These are phyloP conservation scores for Pseudisothecium myosuroides DNA, from an alignment of 225 moss, liverwort and hornwort genomes.

Conservation along the genomic window DNA sequence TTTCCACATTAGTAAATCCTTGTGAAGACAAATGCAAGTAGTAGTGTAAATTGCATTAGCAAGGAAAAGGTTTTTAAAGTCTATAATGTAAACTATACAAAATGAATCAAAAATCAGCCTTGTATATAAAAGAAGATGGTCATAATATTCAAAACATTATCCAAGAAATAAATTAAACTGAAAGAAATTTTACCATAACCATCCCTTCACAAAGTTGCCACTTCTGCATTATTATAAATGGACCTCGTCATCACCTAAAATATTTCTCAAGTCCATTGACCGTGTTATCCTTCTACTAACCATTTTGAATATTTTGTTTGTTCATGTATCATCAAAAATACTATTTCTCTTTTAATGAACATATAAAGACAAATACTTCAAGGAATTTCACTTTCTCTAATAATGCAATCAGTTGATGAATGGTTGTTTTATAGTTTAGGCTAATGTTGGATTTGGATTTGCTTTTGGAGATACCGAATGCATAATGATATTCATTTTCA, in stretches of 20 bases:
- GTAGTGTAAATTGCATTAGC: not conserved
- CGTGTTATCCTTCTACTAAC: not conserved
- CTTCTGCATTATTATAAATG: not conserved
- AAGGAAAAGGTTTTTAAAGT: not conserved
- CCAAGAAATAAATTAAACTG: not conserved
- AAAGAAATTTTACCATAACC: not conserved
- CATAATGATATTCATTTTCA: not conserved
- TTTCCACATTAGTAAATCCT: not conserved
- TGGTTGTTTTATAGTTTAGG: not conserved
- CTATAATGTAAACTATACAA: not conserved
- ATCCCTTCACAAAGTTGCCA: not conserved
- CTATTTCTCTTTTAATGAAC: not conserved
- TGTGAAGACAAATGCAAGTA: not conserved
- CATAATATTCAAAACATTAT: not conserved
- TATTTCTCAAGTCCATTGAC: not conserved
- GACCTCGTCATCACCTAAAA: not conserved
- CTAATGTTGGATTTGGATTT: rapidly evolving
- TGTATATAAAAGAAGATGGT: not conserved
- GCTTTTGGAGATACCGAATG: not conserved
- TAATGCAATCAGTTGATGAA: not conserved
- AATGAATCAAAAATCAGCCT: not conserved
- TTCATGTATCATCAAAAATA: not conserved
- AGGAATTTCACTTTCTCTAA: not conserved
- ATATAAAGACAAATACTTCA: not conserved
- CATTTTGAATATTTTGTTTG: not conserved